Evolutionary conservation across 73 alveolate species (phyloP), one percentile per base, ranked within the genome.

Genomic region (Effrenium voratum): DNA sequence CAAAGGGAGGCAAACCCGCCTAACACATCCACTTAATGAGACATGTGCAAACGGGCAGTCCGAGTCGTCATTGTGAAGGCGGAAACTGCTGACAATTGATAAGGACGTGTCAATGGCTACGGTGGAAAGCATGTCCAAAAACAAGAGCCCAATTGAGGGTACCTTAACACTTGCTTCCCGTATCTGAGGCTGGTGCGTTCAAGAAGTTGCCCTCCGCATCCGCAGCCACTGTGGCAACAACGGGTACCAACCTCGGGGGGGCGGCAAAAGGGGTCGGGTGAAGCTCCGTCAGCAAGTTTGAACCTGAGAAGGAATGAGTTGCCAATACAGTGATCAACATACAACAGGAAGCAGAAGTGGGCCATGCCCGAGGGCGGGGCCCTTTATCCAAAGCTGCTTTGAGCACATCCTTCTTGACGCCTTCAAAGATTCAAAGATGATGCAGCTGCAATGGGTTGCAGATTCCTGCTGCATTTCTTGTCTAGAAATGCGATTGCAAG

Each of bases 201-300:
- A 87, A 50, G 95, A 87, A 87, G 70, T 87, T 87, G 68, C 95
- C 95, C 83, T 87, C 95, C 34, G 75, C 82, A 30, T 87, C 95
- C 32, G 95, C 95, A 8, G 95, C 95, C 85, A 87, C 95, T 46
- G 95, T 87, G 40, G 95, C 95, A 68, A 87, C 95, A 83, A 87
- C 95, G 60, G 95, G 95, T 85, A 87, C 95, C 46, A 87, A 68
- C 28, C 95, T 87, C 38, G 84, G 63, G 19, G 19, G 8, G 63
- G 63, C 19, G 8, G 40, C 59, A 43, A 41, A 2, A 28, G 26
- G 34, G 26, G 63, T 8, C 63, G 19, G 26, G 63, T 52, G 26
- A 52, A 8, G 63, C 8, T 19, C 26, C 19, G 63, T 52, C 63
- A 19, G 63, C 63, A 52, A 8, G 26, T 12, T 19, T 19, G 63